phyloP scores from a whole-genome alignment of 805 yeast genomes.

The Torulaspora indica region DNA sequence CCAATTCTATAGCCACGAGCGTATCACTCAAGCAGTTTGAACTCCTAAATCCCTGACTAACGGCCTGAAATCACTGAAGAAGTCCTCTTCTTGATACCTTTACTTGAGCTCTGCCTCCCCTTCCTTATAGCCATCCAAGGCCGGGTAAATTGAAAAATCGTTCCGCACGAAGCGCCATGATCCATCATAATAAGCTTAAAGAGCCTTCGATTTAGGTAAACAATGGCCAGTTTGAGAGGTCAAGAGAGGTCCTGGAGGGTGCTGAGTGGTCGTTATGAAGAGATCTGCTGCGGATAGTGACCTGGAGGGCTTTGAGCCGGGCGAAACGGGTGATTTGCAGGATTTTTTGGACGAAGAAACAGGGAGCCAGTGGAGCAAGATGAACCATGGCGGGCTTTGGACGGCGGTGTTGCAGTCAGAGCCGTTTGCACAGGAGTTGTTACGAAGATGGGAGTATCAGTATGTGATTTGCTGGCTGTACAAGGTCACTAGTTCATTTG shows the following conservation, averaged over 20 bases:
- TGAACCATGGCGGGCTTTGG: constrained; percentile 10
- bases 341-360: constrained; percentile 25
- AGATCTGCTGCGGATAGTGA: not conserved
- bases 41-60: not conserved
- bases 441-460: constrained; percentile 32
- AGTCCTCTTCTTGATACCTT: not conserved
- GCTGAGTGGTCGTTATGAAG: not conserved
- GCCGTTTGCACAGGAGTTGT: constrained; percentile 12
- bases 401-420: constrained; percentile 6
- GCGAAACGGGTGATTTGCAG: constrained; percentile 22
- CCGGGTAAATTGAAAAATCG: constrained; percentile 5
- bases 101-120: constrained; percentile 5
- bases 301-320: constrained; percentile 1
- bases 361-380: constrained; percentile 21
- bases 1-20: not conserved
- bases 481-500: constrained; percentile 31
- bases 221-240: not conserved
- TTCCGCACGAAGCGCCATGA: not conserved
- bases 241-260: not conserved
- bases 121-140: not conserved
- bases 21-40: not conserved
- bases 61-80: too few species aligned
- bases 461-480: constrained; percentile 35
- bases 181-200: not conserved
- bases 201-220: not conserved